phyloP scores from a whole-genome alignment of 306 rosid species.

The Begonia loranthoides region DNA sequence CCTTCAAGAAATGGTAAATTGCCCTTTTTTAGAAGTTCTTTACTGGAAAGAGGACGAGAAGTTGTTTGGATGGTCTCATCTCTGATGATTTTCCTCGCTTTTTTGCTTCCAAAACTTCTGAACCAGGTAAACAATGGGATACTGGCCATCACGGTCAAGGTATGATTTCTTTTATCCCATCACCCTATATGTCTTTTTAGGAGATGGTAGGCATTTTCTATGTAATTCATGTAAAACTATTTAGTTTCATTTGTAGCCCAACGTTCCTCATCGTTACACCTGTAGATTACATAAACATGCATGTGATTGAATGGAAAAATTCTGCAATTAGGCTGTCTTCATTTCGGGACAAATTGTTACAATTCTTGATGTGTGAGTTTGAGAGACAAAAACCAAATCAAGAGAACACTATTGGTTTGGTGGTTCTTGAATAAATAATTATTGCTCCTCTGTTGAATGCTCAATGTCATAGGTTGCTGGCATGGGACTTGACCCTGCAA shows the following conservation, averaged over 20 bases:
- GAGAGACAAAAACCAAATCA: too few species aligned
- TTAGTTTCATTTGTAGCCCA: too few species aligned
- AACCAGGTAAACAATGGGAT: conserved; percentile 70
- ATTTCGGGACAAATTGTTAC: too few species aligned
- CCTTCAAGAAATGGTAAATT: conserved; percentile 86
- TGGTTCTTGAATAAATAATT: background rate
- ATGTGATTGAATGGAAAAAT: too few species aligned
- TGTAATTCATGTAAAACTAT: too few species aligned
- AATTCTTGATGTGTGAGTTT: too few species aligned
- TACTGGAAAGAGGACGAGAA: background rate
- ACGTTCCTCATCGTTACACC: too few species aligned
- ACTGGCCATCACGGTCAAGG: conserved; percentile 84
- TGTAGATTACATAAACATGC: too few species aligned
- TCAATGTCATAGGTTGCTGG: conserved; percentile 74
- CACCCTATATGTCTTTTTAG: conserved; percentile 6
- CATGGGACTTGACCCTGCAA: conserved; percentile 83
- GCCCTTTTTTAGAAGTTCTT: background rate
- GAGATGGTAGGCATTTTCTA: background rate
- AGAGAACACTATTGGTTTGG: too few species aligned
- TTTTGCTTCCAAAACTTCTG: conserved; percentile 1
- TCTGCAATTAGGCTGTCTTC: too few species aligned
- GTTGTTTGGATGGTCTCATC: background rate
- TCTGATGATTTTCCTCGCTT: conserved; percentile 2
- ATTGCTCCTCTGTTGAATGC: background rate
- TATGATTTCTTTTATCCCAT: conserved; percentile 17